A percentile compares a stretch with the other conserved stretches of the same genome.
Evolutionary conservation across 306 rosid species (phyloP).

Genomic region (Cucurbita pepo): DNA sequence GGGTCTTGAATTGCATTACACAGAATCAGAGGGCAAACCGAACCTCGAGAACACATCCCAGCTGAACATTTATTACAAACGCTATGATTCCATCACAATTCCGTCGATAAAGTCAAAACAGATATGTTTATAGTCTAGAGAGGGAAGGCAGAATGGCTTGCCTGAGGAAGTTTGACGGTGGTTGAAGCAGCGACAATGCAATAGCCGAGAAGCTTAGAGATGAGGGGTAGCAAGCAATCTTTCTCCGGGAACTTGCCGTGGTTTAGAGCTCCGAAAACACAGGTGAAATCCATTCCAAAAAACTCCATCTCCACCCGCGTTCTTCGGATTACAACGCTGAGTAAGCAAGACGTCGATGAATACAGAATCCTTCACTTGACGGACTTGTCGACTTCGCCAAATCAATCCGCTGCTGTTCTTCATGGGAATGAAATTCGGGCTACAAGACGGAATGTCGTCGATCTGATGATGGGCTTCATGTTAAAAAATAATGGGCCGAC

Average conservation of each 20-base stretch:
- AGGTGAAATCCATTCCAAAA: slow-evolving; percentile 48
- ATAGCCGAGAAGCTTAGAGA: slow-evolving; percentile 91
- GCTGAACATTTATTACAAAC: background rate
- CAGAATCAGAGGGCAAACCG: background rate
- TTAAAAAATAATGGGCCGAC: background rate
- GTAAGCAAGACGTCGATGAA: background rate
- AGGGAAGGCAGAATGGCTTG: background rate
- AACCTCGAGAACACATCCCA: background rate
- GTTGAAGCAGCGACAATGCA: slow-evolving; percentile 97
- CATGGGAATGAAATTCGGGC: background rate
- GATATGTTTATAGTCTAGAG: no score
- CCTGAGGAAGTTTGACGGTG: slow-evolving; percentile 98
- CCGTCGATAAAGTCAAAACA: background rate
- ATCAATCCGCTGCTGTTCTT: background rate
- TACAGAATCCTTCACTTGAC: background rate
- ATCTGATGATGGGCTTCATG: background rate
- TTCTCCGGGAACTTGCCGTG: slow-evolving; percentile 60
- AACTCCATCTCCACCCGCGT: slow-evolving; percentile 13
- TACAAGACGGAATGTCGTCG: background rate
- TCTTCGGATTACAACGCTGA: background rate
- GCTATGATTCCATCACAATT: background rate
- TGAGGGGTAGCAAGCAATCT: slow-evolving; percentile 79
- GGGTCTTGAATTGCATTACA: background rate
- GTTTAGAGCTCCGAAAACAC: slow-evolving; percentile 64
- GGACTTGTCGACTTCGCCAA: background rate